phyloP scores from a whole-genome alignment of 2,329 filamentous ascomycete species.

The Coniochaeta sp. region DNA sequence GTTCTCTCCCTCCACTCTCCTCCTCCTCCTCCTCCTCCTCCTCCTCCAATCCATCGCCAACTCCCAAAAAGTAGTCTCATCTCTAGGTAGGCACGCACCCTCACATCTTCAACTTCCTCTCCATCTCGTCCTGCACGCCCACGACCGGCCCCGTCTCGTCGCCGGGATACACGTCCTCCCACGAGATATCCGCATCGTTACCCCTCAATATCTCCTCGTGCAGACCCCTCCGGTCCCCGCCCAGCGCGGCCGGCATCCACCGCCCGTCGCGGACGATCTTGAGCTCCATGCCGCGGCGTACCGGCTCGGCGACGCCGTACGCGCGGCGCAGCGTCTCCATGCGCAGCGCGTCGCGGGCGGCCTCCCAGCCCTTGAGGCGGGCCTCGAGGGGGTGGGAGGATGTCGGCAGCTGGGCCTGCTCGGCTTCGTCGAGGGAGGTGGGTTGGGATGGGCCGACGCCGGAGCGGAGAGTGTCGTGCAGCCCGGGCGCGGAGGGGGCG shows the following conservation, averaged over 20 bases:
- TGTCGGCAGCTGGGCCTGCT: conserved; percentile 26
- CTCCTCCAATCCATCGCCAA: too few relatives aligned
- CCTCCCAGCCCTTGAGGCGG: conserved; percentile 82
- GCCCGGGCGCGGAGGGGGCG: conserved; percentile 84
- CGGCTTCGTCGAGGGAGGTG: conserved; percentile 37
- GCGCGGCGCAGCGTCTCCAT: conserved; percentile 82
- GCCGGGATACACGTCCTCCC: conserved; percentile 90
- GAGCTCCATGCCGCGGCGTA: conserved; percentile 90
- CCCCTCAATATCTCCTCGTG: conserved; percentile 87
- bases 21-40: too few relatives aligned
- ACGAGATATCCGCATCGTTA: conserved; percentile 67
- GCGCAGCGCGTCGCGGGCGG: conserved; percentile 79
- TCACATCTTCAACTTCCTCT: conserved; percentile 79
- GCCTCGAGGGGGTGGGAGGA: conserved; percentile 85
- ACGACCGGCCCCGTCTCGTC: conserved; percentile 63
- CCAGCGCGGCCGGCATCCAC: conserved; percentile 69
- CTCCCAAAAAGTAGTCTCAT: too few relatives aligned
- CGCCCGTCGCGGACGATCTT: conserved; percentile 75
- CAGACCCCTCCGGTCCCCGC: conserved; percentile 52
- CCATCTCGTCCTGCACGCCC: conserved; percentile 87
- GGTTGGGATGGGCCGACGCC: conserved; percentile 66
- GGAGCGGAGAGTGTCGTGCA: conserved; percentile 87
- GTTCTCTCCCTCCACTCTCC: background rate
- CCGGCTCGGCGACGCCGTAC: conserved; percentile 88
- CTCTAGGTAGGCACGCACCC: too few relatives aligned